These are phyloP conservation scores for Schrenkiella parvula DNA, from an alignment of 345 rosid genomes.

Conservation along the genomic window DNA sequence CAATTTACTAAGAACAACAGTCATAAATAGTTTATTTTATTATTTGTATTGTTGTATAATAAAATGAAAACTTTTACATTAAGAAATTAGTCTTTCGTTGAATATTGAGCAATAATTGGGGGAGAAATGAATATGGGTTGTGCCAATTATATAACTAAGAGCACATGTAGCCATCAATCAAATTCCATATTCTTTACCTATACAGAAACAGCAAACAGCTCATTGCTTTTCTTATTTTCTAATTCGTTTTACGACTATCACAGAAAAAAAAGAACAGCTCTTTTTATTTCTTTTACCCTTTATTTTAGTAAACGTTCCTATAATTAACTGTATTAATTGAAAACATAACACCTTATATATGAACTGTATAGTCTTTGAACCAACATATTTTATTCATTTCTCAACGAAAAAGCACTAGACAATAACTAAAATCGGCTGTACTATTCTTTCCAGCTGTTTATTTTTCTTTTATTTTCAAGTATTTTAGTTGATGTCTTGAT, in stretches of 20 bases:
- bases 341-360: too few species aligned
- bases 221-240: not conserved
- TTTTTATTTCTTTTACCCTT: not conserved
- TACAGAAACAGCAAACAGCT: constrained; percentile 11
- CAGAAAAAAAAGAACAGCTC: too few species aligned
- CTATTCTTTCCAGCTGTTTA: constrained; percentile 3
- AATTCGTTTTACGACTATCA: not conserved
- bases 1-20: not conserved
- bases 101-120: constrained; percentile 6
- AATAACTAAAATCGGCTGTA: not conserved
- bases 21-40: not conserved
- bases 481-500: not conserved
- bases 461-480: not conserved
- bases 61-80: not conserved
- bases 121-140: not conserved
- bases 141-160: not conserved
- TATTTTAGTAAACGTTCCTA: not conserved
- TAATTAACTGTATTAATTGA: constrained; percentile 18
- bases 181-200: not conserved
- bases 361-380: constrained; percentile 15
- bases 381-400: not conserved
- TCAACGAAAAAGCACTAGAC: not conserved
- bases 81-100: not conserved
- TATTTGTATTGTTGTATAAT: not conserved
- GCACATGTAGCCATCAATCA: constrained; percentile 26